These are phyloP conservation scores for Schizosaccharomyces lindneri DNA, from an alignment of 805 yeast species.

Conservation along the genomic window DNA sequence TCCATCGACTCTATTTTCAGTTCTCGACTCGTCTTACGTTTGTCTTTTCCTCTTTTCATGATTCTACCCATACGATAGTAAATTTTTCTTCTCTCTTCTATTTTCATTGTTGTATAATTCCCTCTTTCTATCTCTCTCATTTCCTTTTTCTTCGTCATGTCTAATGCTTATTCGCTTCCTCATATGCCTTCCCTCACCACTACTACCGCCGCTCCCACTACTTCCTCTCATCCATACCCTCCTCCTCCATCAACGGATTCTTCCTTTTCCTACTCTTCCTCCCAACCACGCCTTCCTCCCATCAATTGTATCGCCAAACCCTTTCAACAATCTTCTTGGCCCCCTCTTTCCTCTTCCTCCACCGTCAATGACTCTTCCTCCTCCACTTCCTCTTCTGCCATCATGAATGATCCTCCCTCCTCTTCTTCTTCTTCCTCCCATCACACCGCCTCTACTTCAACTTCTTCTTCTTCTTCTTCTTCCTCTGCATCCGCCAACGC, in stretches of 20 bases:
- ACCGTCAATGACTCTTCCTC: neutral
- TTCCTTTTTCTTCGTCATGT: neutral
- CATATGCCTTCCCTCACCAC: neutral
- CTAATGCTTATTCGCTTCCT: neutral
- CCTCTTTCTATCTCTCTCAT: neutral
- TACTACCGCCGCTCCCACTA: neutral
- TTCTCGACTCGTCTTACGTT: neutral
- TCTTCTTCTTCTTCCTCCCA: too few relatives aligned
- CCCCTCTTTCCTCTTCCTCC: neutral
- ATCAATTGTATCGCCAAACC: neutral
- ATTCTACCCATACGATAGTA: neutral
- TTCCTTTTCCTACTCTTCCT: neutral
- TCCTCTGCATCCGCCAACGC: too few relatives aligned
- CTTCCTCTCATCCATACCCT: neutral
- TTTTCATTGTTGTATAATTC: neutral
- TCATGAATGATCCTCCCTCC: neutral
- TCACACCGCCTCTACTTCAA: too few relatives aligned
- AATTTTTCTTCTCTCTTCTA: neutral
- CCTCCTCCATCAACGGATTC: neutral
- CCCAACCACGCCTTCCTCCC: neutral
- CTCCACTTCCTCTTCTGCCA: constrained; percentile 3
- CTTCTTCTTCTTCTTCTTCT: too few relatives aligned
- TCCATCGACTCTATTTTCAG: neutral
- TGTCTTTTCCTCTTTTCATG: neutral
- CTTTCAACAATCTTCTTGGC: neutral